Evolutionary conservation across 106 monocot genomes (phyloP), one percentile per base, ranked within the genome.

Genomic region (Gastrodia elata): DNA sequence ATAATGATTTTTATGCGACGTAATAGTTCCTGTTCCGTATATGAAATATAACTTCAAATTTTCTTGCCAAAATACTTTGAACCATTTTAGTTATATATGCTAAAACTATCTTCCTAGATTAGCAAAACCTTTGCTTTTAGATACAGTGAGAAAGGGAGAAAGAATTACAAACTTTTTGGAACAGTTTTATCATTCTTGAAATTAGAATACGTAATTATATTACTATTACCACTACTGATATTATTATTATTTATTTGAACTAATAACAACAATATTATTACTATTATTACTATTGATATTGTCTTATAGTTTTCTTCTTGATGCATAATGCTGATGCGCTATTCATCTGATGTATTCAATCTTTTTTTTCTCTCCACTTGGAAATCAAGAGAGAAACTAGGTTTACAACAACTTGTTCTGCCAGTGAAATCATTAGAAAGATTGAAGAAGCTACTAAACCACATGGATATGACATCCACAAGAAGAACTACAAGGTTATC

Each of bases 401-500:
- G 69, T 94, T 94, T 71, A 86, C 93, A 76, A 90, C 93, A 36
- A 90, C 78, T 69, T 87, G 80, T 74, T 76, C 93, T 57, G 85
- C 93, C 24, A 87, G 81, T 57, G 93, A 94, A 79, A 94, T 94
- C 57, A 76, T 90, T 9, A 85, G 57, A 68, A 90, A 94, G 84
- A 94, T 94, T 55, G 93, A 94, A 73, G 93, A 90, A 80, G 87
- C 93, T 46, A 87, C 87, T 73, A 94, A 88, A 34, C 90, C 93
- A 39, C 87, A 90, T 68, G 93, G 93, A 27, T 94, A 87, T 84
- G 87, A 82, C 41, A 78, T 94, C 59, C 89, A 86, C 10, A 94
- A 86, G 83, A 90, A 87, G 71, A 94, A 94, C 55, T 94, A 85
- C 80, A 94, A 94, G n/a, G n/a, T n/a, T n/a, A n/a, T n/a, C n/a